phyloP scores from a whole-genome alignment of 148 eudicot genomes.

The Rhododendron ovatum region DNA sequence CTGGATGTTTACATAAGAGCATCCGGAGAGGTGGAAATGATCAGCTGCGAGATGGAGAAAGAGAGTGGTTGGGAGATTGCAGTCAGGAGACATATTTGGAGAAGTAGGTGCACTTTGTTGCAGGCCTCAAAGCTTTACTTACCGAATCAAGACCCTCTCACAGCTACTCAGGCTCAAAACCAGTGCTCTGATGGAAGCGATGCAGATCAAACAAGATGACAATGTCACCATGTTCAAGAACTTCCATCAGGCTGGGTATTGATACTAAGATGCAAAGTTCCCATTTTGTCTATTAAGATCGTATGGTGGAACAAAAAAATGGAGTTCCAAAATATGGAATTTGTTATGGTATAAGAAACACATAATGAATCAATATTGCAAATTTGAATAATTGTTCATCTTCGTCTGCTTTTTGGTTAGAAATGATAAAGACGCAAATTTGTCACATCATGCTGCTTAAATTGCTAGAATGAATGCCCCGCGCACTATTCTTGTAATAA shows the following conservation, averaged over 20 bases:
- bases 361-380: too few species aligned
- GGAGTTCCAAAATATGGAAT: too few species aligned
- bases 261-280: not conserved
- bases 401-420: too few species aligned
- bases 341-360: too few species aligned
- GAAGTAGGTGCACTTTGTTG: constrained; percentile 77
- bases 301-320: too few species aligned
- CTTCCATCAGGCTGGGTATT: constrained; percentile 51
- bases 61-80: constrained; percentile 44
- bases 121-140: constrained; percentile 57
- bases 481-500: not conserved
- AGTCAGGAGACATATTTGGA: constrained; percentile 71
- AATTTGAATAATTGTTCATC: too few species aligned
- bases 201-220: constrained; percentile 52
- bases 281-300: too few species aligned
- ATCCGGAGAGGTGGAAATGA: constrained; percentile 75
- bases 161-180: constrained; percentile 71
- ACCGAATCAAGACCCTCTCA: constrained; percentile 69
- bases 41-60: constrained; percentile 43
- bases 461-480: too few species aligned
- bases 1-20: constrained; percentile 72
- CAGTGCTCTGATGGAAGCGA: constrained; percentile 42
- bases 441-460: too few species aligned
- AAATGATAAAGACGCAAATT: too few species aligned
- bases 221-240: constrained; percentile 56